phyloP scores from a whole-genome alignment of 441 rosid genomes.

The Erodium chrysanthum region DNA sequence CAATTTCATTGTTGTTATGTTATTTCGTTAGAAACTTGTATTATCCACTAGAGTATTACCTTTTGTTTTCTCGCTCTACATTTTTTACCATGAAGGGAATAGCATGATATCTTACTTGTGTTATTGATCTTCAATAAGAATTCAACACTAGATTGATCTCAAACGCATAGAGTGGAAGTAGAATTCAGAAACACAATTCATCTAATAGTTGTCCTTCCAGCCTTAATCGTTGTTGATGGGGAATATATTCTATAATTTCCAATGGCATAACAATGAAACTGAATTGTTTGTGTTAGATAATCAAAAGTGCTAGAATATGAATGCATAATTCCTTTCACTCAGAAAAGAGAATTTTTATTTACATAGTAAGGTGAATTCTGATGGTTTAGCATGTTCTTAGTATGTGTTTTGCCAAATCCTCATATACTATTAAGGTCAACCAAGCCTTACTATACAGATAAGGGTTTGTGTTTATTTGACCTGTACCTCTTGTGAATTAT shows the following conservation, averaged over 20 bases:
- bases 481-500: too few relatives aligned
- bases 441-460: too few relatives aligned
- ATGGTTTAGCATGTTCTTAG: background rate
- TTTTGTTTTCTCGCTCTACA: background rate
- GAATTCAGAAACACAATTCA: background rate
- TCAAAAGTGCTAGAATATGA: background rate
- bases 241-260: background rate
- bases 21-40: too few relatives aligned
- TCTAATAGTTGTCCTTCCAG: background rate
- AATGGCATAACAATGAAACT: background rate
- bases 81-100: background rate
- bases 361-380: background rate
- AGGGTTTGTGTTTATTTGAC: too few relatives aligned
- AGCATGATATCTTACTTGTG: background rate
- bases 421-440: too few relatives aligned
- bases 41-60: background rate
- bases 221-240: background rate
- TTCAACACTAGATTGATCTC: background rate
- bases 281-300: background rate
- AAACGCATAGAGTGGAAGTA: background rate
- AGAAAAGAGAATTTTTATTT: too few relatives aligned
- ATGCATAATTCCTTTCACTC: background rate
- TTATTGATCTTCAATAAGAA: background rate
- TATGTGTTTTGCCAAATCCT: too few relatives aligned
- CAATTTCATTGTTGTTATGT: too few relatives aligned